Evolutionary conservation across 2,329 filamentous ascomycete genomes (phyloP), one percentile per base, ranked within the genome.

Genomic region (Fusarium sp.): DNA sequence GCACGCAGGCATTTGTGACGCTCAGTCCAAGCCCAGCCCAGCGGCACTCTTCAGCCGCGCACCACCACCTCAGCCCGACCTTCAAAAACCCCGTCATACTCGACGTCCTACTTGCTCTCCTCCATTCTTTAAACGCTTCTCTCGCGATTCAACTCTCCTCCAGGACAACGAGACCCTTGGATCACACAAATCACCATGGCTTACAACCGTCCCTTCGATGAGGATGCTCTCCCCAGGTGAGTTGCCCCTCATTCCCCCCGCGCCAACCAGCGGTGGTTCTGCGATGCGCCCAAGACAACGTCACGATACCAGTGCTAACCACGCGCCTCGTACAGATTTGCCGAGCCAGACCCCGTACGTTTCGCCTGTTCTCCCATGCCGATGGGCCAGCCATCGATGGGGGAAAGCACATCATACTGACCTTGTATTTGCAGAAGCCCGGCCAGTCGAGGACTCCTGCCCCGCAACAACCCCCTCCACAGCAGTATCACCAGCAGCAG

Each of bases 141-240:
- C 24, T 11, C 14, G 37, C 27, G 27, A 58, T 45, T 34, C 34
- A 38, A 38, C 58, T 62, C 34, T 10, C 20, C 66, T 54, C 57
- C 38, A 40, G 24, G 34, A 58, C 59, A 65, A 47, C 47, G 18
- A 62, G 54, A 54, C 35, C 50, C 24, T 31, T 24, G 14, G 24
- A 50, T 56, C 57, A 16, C 40, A 47, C 63, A 45, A 34, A 66
- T 60, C 56, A 71, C 27, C 70, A 98, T 98, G 96, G 96, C 96
- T 66, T 98, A 98, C 88, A 97, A 97, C 85, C 92, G 91, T 83
- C 90, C 93, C 65, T 96, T 95, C 86, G 97, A 99, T 83, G 95
- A 95, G 37, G 96, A 99, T 87, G 94, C 95, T 81, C 91, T 99
- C 74, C 96, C 96, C 81, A 94, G 94, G 93, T 96, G 66, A 62